Evolutionary conservation across 371 early-diverging fungal genomes (phyloP).

Genomic region (Encephalitozoon hellem): DNA sequence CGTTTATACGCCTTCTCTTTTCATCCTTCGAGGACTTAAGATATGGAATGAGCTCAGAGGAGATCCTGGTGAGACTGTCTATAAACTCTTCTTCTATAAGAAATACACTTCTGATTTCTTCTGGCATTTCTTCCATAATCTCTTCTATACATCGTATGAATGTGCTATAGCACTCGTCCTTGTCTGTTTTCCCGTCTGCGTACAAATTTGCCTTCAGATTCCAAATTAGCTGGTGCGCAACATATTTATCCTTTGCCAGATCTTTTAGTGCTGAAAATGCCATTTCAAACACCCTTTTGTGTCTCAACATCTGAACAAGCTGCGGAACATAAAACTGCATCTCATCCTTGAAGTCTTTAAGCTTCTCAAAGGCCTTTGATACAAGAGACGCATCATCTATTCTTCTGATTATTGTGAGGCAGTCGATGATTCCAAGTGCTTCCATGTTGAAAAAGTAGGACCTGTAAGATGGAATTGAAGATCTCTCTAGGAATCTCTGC

Average conservation of each 20-base stretch:
- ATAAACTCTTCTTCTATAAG: conserved; percentile 63
- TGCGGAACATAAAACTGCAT: conserved; percentile 87
- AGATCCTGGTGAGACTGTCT: conserved; percentile 85
- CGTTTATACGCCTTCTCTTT: conserved; percentile 92
- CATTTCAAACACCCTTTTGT: conserved; percentile 64
- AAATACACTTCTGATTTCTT: conserved; percentile 75
- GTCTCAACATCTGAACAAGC: conserved; percentile 85
- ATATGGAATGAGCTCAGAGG: conserved; percentile 83
- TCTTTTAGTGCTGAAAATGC: conserved; percentile 22
- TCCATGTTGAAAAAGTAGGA: background rate
- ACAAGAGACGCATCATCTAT: background rate
- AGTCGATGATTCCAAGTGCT: background rate
- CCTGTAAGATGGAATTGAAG: background rate
- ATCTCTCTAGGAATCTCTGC: background rate
- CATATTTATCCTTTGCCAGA: conserved; percentile 60
- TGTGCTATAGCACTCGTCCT: conserved; percentile 59
- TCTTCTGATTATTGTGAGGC: conserved; percentile 15
- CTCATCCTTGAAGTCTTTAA: background rate
- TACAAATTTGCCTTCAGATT: conserved; percentile 78
- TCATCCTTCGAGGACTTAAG: conserved; percentile 71
- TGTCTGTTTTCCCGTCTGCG: background rate
- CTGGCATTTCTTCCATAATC: conserved; percentile 69
- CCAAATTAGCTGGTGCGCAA: conserved; percentile 98
- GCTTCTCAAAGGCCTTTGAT: background rate
- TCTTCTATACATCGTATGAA: conserved; percentile 77